Evolutionary conservation across 495 filamentous ascomycete species (phyloP).

Genomic region (Trichoderma orchidacearum): DNA sequence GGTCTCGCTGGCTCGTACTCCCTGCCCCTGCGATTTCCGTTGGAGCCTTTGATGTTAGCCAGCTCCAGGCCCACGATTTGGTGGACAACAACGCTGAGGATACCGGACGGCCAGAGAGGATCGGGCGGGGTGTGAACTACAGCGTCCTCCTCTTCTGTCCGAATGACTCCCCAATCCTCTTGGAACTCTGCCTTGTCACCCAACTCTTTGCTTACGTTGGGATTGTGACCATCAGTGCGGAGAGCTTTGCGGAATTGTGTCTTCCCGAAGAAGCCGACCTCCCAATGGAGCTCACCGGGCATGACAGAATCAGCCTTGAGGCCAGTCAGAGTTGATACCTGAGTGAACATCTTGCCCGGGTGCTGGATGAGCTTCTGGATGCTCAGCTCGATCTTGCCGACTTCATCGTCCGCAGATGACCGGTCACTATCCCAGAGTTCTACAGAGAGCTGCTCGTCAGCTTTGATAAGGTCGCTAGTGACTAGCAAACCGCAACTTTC

Average conservation of each 20-base stretch:
- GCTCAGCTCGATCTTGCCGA: constrained; percentile 84
- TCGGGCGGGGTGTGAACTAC: constrained; percentile 85
- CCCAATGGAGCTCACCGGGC: constrained; percentile 91
- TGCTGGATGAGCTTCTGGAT: constrained; percentile 93
- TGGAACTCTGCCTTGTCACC: constrained; percentile 65
- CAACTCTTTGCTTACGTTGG: constrained; percentile 55
- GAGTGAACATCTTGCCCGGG: constrained; percentile 80
- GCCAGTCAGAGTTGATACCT: constrained; percentile 72
- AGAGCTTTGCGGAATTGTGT: constrained; percentile 71
- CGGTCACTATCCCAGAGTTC: constrained; percentile 93
- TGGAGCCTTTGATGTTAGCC: constrained; percentile 60
- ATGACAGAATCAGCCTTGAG: constrained; percentile 73
- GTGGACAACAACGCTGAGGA: constrained; percentile 73
- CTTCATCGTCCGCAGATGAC: constrained; percentile 80
- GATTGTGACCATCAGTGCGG: constrained; percentile 73
- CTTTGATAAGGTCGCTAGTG: constrained; percentile 79
- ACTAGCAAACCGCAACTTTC: constrained; percentile 81
- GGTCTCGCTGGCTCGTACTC: constrained; percentile 81
- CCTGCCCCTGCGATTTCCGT: constrained; percentile 56
- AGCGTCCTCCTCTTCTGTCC: constrained; percentile 63
- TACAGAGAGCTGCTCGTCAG: constrained; percentile 79
- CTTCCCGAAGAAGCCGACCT: constrained; percentile 88
- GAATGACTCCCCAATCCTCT: constrained; percentile 75
- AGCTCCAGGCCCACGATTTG: constrained; percentile 92
- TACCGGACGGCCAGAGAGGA: constrained; percentile 82